Evolutionary conservation across 1,139 yeast genomes (phyloP).

Genomic region (Yamadazyma dushanensis): DNA sequence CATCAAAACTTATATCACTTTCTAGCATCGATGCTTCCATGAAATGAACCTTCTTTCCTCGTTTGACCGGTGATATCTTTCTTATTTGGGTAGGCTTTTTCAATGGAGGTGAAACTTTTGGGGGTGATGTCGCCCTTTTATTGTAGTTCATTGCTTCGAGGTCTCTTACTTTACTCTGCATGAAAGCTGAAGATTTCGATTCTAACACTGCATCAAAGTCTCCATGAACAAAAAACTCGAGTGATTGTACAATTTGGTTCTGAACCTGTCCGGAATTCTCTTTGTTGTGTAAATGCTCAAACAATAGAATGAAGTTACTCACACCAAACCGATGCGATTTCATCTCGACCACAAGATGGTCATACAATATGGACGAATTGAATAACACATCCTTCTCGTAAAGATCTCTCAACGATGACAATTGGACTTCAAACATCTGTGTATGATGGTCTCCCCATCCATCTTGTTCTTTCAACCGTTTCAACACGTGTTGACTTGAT

Average conservation of each 20-base stretch:
- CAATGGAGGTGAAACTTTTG: constrained; percentile 28
- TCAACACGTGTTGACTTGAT: constrained; percentile 42
- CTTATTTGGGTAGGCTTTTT: constrained; percentile 19
- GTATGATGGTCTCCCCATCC: constrained; percentile 54
- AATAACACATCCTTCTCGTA: constrained; percentile 56
- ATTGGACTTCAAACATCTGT: constrained; percentile 36
- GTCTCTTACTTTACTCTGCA: constrained; percentile 26
- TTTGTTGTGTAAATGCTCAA: constrained; percentile 7
- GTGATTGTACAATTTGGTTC: constrained; percentile 16
- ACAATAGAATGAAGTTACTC: constrained; percentile 16
- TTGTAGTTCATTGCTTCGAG: constrained; percentile 9
- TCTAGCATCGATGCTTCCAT: constrained; percentile 9
- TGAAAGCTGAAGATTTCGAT: constrained; percentile 27
- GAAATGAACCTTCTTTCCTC: constrained; percentile 33
- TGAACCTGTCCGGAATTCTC: constrained; percentile 5
- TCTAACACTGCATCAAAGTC: constrained; percentile 40
- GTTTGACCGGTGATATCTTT: constrained; percentile 11
- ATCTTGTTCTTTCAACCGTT: constrained; percentile 50
- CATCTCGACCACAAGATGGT: constrained; percentile 34
- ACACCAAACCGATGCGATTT: constrained; percentile 23
- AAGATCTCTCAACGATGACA: constrained; percentile 44
- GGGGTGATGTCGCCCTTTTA: constrained; percentile 32
- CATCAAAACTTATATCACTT: constrained; percentile 32
- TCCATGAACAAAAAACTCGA: constrained; percentile 35
- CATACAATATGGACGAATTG: constrained; percentile 53